These are phyloP conservation scores for Fusarium pseudoanthophilum DNA, from an alignment of 2,329 filamentous ascomycete genomes.

Conservation along the genomic window DNA sequence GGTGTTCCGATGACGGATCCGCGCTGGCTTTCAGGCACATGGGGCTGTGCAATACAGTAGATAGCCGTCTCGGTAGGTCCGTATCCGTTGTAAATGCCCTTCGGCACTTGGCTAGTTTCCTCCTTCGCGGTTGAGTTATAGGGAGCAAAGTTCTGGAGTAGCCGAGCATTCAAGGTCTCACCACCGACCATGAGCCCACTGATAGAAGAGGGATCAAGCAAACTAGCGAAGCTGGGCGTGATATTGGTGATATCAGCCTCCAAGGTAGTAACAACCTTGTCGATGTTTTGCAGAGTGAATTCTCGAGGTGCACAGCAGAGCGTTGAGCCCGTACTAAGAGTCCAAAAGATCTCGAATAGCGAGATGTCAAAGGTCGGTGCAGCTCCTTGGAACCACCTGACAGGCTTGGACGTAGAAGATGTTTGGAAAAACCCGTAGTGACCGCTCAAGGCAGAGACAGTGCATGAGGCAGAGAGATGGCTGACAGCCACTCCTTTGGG, in stretches of 20 bases:
- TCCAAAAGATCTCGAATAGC: constrained; percentile 24
- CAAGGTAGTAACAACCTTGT: not conserved
- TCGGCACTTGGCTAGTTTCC: accelerated
- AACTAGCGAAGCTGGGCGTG: constrained; percentile 18
- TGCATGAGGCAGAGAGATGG: constrained; percentile 16
- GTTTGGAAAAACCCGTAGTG: constrained; percentile 5
- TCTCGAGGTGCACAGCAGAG: constrained; percentile 19
- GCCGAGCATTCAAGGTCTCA: constrained; percentile 16
- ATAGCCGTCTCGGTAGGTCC: constrained; percentile 16
- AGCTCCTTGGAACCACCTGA: constrained; percentile 25
- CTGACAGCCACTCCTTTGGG: constrained; percentile 24
- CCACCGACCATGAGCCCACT: constrained; percentile 24
- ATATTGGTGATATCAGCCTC: constrained; percentile 25
- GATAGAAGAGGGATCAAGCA: not conserved
- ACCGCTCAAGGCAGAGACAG: not conserved
- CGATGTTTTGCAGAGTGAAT: constrained; percentile 12
- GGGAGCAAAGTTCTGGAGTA: constrained; percentile 7
- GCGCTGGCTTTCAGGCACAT: not conserved
- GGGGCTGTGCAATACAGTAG: constrained; percentile 17
- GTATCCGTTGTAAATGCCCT: constrained; percentile 25
- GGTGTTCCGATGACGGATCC: constrained; percentile 17
- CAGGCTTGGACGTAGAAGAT: not conserved
- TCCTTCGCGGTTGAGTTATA: not conserved
- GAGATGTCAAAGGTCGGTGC: constrained; percentile 27
- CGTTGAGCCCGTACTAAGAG: constrained; percentile 13